Evolutionary conservation across 2,329 filamentous ascomycete genomes (phyloP), one percentile per base, ranked within the genome.

Genomic region (Ophiostoma piceae): DNA sequence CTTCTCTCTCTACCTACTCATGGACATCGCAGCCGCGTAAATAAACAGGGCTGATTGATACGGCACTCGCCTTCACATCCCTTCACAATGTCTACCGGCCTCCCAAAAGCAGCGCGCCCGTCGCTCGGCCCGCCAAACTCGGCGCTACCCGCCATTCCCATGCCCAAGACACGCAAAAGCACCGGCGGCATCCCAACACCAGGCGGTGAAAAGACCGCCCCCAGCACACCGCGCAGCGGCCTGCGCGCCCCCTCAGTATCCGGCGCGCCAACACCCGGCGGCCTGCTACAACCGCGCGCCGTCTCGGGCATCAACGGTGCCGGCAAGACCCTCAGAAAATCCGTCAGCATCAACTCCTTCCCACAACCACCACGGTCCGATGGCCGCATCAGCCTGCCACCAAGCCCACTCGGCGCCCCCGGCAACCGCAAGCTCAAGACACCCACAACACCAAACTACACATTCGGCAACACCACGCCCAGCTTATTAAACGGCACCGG

Each of bases 311-410:
- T 87, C 16, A 88, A 86, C 72, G 82, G 82, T 41, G 82, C 86
- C 5, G 87, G 88, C 35, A 94, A 89, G 78, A 87, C 89, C 1
- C 80, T 97, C 69, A 88, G 93, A 72, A 96, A 96, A 80, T 91
- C 91, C 0, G 90, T 96, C 76, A 97, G 94, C 83, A 96, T 97
- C 76, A 94, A 94, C 77, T 90, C 92, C 0, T 97, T 98, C 76
- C 94, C 94, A 39, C 91, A 96, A 73, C 94, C 94, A 16, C 94
- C 94, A 16, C 89, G 89, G 74, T 87, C 88, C 66, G 84, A 85
- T 69, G 84, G 80, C 69, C 84, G 85, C 66, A 81, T 81, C 75
- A 92, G 84, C 79, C 82, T 88, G 70, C 91, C 86, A 68, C 87
- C 84, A 69, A 86, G 86, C 79, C 87, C 84, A 72, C 79, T 89